These are phyloP conservation scores for Penicillium glabrum DNA, from an alignment of 2,329 filamentous ascomycete genomes.

Conservation along the genomic window DNA sequence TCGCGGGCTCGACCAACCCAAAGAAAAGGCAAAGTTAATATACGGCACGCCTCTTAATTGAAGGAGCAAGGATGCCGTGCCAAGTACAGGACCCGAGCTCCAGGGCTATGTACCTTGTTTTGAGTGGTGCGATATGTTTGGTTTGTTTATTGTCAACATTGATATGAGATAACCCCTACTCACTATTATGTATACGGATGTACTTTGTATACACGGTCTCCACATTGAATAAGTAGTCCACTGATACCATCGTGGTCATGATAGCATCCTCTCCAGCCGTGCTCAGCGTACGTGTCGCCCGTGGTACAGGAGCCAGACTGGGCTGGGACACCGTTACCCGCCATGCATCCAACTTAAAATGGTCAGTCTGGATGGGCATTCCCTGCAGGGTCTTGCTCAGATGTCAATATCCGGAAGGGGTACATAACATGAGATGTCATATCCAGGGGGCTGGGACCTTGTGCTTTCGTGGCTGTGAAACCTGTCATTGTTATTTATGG, in stretches of 20 bases:
- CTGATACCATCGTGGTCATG: neutral
- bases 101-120: neutral
- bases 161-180: neutral
- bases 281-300: slow-evolving; percentile 3
- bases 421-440: neutral
- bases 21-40: neutral
- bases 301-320: slow-evolving; percentile 2
- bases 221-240: neutral
- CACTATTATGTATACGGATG: neutral
- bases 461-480: neutral
- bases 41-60: neutral
- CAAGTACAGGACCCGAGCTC: neutral
- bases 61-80: neutral
- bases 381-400: slow-evolving; percentile 6
- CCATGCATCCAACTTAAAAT: slow-evolving; percentile 5
- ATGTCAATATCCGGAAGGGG: neutral
- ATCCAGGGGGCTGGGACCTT: neutral
- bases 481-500: neutral
- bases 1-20: neutral
- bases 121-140: neutral
- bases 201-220: neutral
- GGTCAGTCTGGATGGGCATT: neutral
- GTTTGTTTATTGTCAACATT: neutral
- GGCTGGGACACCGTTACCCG: neutral
- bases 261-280: neutral